Percentiles rank a stretch among this genome's conserved stretches.
phyloP scores from a whole-genome alignment of 106 monocot species.

The Dioscorea zingiberensis region DNA sequence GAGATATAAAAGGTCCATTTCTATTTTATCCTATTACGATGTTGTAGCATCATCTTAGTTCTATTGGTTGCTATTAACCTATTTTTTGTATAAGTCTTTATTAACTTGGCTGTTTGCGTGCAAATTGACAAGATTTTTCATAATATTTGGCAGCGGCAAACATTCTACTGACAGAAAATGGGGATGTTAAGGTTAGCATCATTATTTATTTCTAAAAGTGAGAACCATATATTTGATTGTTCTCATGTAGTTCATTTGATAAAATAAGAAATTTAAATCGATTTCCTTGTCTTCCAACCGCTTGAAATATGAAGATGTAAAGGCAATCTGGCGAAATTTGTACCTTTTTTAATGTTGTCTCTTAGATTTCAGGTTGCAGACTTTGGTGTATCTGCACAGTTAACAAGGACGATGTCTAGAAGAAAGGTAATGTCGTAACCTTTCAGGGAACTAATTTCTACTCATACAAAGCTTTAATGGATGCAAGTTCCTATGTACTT shows the following conservation, averaged over 20 bases:
- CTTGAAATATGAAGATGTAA: background rate
- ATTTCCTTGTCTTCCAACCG: background rate
- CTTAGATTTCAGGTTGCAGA: conserved; percentile 81
- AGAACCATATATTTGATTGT: background rate
- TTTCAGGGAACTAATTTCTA: background rate
- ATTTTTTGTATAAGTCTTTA: background rate
- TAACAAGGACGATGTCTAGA: conserved; percentile 95
- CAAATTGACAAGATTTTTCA: background rate
- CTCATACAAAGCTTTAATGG: background rate
- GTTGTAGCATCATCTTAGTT: background rate
- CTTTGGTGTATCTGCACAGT: conserved; percentile 98
- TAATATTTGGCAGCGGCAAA: conserved; percentile 79
- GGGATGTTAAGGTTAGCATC: conserved; percentile 84
- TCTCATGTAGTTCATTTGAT: background rate
- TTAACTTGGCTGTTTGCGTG: conserved; percentile 2
- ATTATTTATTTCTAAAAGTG: background rate
- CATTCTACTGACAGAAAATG: conserved; percentile 87
- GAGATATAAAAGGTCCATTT: conserved; percentile 88
- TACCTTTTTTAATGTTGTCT: conserved; percentile 8
- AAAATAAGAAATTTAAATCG: background rate
- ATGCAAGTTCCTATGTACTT: no score
- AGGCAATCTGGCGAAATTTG: background rate
- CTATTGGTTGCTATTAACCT: no score
- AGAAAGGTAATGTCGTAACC: conserved; percentile 61
- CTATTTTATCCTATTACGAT: conserved; percentile 2